These are phyloP conservation scores for Aspergillus jensenii DNA, from an alignment of 2,329 filamentous ascomycete genomes.

Conservation along the genomic window DNA sequence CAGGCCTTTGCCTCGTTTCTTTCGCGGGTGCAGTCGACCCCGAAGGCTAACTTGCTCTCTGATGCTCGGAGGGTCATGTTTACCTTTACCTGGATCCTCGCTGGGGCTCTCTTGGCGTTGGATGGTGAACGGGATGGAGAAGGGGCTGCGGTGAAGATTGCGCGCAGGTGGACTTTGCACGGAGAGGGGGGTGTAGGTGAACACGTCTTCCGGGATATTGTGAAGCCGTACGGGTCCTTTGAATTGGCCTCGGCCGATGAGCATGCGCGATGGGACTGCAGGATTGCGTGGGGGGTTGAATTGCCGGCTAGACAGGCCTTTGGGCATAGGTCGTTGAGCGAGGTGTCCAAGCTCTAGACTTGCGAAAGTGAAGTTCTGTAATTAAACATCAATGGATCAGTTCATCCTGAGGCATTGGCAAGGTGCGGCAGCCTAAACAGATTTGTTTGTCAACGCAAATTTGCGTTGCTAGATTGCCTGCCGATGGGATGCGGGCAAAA, in stretches of 20 bases:
- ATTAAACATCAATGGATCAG: too few species aligned
- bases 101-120: slow-evolving; percentile 34
- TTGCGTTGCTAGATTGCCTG: too few species aligned
- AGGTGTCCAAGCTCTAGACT: not conserved
- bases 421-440: too few species aligned
- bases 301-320: not conserved
- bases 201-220: slow-evolving; percentile 22
- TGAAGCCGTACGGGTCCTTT: slow-evolving; percentile 9
- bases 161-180: slow-evolving; percentile 36
- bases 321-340: slow-evolving; percentile 5
- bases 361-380: too few species aligned
- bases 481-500: too few species aligned
- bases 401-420: slow-evolving; percentile 42
- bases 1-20: not conserved
- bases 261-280: slow-evolving; percentile 29
- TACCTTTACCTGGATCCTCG: slow-evolving; percentile 37
- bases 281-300: slow-evolving; percentile 19
- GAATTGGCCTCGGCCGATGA: slow-evolving; percentile 4
- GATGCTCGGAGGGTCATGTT: slow-evolving; percentile 33
- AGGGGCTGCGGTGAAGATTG: slow-evolving; percentile 33
- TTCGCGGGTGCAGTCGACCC: not conserved
- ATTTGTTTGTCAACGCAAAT: too few species aligned
- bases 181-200: slow-evolving; percentile 22
- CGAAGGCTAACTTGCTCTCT: slow-evolving; percentile 17
- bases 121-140: slow-evolving; percentile 38